Conservation (phyloP, 805 yeast species). For the Pichia manshurica region DNA sequence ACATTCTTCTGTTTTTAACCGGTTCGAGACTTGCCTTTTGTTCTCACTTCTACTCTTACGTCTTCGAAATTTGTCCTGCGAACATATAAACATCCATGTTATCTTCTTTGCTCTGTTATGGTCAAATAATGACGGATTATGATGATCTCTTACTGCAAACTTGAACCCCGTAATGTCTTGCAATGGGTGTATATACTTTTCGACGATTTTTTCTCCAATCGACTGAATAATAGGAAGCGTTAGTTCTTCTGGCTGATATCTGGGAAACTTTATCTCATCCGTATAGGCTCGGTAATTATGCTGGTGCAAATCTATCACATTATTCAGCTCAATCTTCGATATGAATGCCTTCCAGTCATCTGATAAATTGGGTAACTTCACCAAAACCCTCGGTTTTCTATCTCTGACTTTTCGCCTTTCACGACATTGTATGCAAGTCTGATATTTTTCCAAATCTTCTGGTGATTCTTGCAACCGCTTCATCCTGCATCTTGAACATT, state of each 20-base stretch:
- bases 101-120: conserved; percentile 34
- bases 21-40: conserved; percentile 34
- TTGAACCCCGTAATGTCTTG: conserved; percentile 37
- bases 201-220: conserved; percentile 32
- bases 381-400: conserved; percentile 24
- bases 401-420: conserved; percentile 34
- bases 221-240: conserved; percentile 29
- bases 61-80: conserved; percentile 39
- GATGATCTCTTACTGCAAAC: conserved; percentile 41
- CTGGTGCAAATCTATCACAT: conserved; percentile 32
- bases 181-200: conserved; percentile 35
- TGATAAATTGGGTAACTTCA: conserved; percentile 32
- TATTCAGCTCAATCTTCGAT: conserved; percentile 31
- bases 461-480: conserved; percentile 32
- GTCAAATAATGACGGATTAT: conserved; percentile 30
- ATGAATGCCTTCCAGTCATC: conserved; percentile 32
- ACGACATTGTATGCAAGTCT: conserved; percentile 39
- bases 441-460: conserved; percentile 33
- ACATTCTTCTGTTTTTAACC: conserved; percentile 37
- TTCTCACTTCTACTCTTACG: conserved; percentile 37
- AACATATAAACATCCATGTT: conserved; percentile 40
- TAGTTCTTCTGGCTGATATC: conserved; percentile 31
- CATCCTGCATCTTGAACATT: conserved; percentile 41
- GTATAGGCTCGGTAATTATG: conserved; percentile 32
- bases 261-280: conserved; percentile 28